phyloP scores from a whole-genome alignment of 768 basidiomycete genomes.

The Kwoniella heveanensis region DNA sequence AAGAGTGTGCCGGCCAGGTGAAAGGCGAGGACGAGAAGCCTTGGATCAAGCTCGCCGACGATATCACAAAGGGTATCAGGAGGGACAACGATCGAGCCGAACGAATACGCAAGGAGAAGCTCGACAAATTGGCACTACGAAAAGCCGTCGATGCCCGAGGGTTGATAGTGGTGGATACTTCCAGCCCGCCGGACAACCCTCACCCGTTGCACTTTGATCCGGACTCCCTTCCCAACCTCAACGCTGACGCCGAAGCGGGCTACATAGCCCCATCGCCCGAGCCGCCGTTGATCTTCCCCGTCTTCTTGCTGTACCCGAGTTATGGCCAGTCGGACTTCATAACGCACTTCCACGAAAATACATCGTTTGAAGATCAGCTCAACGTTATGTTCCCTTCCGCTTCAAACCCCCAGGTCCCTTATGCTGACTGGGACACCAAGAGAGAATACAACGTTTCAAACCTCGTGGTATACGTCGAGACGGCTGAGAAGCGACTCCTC shows the following conservation, averaged over 20 bases:
- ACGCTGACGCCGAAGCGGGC: slow-evolving; percentile 40
- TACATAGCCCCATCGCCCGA: slow-evolving; percentile 61
- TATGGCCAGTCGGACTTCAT: slow-evolving; percentile 86
- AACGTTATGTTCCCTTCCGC: slow-evolving; percentile 72
- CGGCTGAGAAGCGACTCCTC: slow-evolving; percentile 70
- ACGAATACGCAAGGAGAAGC: slow-evolving; percentile 59
- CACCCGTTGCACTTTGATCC: slow-evolving; percentile 53
- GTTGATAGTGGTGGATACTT: slow-evolving; percentile 45
- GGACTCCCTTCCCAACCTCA: slow-evolving; percentile 32
- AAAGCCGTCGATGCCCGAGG: slow-evolving; percentile 74
- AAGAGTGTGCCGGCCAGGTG: slow-evolving; percentile 26
- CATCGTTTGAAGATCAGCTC: slow-evolving; percentile 73
- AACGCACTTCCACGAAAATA: slow-evolving; percentile 78
- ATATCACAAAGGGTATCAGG: slow-evolving; percentile 43
- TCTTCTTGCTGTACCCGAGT: slow-evolving; percentile 91
- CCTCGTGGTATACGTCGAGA: slow-evolving; percentile 81
- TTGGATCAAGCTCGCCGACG: slow-evolving; percentile 59
- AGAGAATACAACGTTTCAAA: slow-evolving; percentile 68
- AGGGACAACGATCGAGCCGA: slow-evolving; percentile 33
- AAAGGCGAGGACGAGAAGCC: slow-evolving; percentile 64
- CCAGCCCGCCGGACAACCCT: slow-evolving; percentile 56
- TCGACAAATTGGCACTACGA: slow-evolving; percentile 63
- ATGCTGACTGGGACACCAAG: slow-evolving; percentile 75
- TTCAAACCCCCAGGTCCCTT: slow-evolving; percentile 50
- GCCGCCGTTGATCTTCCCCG: slow-evolving; percentile 70